A percentile compares a stretch with the other conserved stretches of the same genome.
phyloP scores from a whole-genome alignment of 2,329 filamentous ascomycete genomes.

The Phialemonium atrogriseum region DNA sequence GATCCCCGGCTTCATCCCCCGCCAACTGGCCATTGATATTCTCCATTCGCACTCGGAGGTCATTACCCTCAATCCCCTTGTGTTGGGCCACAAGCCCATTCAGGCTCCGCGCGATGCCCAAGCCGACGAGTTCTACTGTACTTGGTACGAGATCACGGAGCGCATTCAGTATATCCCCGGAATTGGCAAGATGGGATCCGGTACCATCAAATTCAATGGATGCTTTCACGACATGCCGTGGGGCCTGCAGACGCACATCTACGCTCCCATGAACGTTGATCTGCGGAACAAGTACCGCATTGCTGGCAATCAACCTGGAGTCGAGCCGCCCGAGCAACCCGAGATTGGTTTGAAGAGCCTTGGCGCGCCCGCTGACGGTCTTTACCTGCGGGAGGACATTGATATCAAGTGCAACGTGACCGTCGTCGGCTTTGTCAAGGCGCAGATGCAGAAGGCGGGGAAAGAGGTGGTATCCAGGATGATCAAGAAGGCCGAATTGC shows the following conservation, averaged over 20 bases:
- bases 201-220: constrained; percentile 60
- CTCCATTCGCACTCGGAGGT: constrained; percentile 63
- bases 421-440: constrained; percentile 57
- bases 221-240: constrained; percentile 67
- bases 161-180: constrained; percentile 61
- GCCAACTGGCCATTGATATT: constrained; percentile 64
- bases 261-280: constrained; percentile 59
- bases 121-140: constrained; percentile 63
- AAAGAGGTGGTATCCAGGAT: constrained; percentile 61
- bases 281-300: constrained; percentile 62
- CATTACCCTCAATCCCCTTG: constrained; percentile 62
- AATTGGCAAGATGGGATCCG: constrained; percentile 54
- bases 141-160: constrained; percentile 67
- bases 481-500: constrained; percentile 62
- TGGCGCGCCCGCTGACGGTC: constrained; percentile 53
- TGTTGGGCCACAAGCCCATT: constrained; percentile 55
- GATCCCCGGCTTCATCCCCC: constrained; percentile 61
- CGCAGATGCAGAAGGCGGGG: constrained; percentile 56
- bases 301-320: constrained; percentile 58
- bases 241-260: constrained; percentile 64
- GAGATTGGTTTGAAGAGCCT: constrained; percentile 54
- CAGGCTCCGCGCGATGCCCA: constrained; percentile 59
- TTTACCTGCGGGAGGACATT: constrained; percentile 63
- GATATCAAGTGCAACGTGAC: constrained; percentile 63
- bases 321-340: constrained; percentile 51